phyloP scores from a whole-genome alignment of 1,139 yeast genomes.

The Geotrichum candidum region DNA sequence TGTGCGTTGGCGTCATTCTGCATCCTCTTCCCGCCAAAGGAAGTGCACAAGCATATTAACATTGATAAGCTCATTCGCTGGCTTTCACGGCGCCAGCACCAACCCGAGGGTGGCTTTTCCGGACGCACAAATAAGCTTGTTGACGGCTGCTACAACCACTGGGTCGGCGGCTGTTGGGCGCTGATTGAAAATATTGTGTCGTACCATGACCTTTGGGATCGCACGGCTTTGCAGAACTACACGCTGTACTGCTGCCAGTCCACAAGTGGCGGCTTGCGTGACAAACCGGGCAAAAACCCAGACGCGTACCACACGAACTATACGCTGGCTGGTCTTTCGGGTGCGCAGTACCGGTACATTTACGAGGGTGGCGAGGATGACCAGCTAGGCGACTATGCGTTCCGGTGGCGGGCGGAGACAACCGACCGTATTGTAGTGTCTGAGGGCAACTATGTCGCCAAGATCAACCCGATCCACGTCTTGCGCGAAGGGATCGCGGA shows the following conservation, averaged over 20 bases:
- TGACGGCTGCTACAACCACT: constrained; percentile 92
- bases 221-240: constrained; percentile 56
- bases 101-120: constrained; percentile 74
- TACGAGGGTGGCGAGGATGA: constrained; percentile 29
- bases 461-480: constrained; percentile 62
- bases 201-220: constrained; percentile 40
- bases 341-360: constrained; percentile 51
- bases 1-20: constrained; percentile 78
- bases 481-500: constrained; percentile 43
- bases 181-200: constrained; percentile 51
- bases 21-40: constrained; percentile 39
- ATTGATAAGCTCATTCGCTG: constrained; percentile 42
- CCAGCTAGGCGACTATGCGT: constrained; percentile 28
- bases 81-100: constrained; percentile 64
- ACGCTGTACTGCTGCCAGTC: constrained; percentile 71
- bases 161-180: constrained; percentile 82
- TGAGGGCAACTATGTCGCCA: constrained; percentile 28
- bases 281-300: constrained; percentile 75
- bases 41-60: constrained; percentile 28
- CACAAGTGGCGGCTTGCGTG: constrained; percentile 66
- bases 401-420: constrained; percentile 27
- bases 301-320: constrained; percentile 93
- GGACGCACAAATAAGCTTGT: constrained; percentile 92
- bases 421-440: constrained; percentile 19
- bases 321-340: constrained; percentile 68